These are phyloP conservation scores for Tetrapisispora nanseiensis DNA, from an alignment of 805 yeast species.

Conservation along the genomic window DNA sequence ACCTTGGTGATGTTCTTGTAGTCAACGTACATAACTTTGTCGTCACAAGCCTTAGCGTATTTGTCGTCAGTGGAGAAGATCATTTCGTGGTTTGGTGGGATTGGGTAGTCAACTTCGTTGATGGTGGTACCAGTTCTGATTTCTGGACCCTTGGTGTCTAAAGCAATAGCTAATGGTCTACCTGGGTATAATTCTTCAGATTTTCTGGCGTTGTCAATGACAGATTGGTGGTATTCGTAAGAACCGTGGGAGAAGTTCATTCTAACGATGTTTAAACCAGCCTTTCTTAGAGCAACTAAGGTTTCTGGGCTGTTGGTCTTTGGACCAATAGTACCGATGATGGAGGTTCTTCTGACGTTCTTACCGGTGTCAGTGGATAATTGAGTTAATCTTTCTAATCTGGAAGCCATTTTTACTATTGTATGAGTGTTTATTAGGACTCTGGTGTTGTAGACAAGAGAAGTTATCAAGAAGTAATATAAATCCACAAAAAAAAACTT, in stretches of 20 bases:
- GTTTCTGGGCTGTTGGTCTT: slow-evolving; percentile 86
- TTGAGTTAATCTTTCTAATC: slow-evolving; percentile 73
- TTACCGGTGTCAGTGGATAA: slow-evolving; percentile 73
- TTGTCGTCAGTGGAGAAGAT: slow-evolving; percentile 83
- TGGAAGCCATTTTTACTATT: slow-evolving; percentile 28
- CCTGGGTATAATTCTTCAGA: slow-evolving; percentile 86
- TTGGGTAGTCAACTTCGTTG: slow-evolving; percentile 72
- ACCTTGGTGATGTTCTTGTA: slow-evolving; percentile 95
- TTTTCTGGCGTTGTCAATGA: slow-evolving; percentile 91
- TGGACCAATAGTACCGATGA: slow-evolving; percentile 98
- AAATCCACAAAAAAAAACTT: not conserved
- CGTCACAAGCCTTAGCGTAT: slow-evolving; percentile 64
- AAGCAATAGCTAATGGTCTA: slow-evolving; percentile 96
- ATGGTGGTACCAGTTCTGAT: slow-evolving; percentile 96
- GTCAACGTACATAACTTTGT: slow-evolving; percentile 78
- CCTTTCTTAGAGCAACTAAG: slow-evolving; percentile 81
- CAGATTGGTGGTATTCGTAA: slow-evolving; percentile 94
- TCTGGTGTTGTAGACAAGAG: not conserved
- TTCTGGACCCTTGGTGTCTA: slow-evolving; percentile 99
- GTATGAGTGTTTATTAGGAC: slow-evolving; percentile 1
- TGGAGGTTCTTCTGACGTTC: slow-evolving; percentile 85
- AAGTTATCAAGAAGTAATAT: not conserved
- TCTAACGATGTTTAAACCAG: slow-evolving; percentile 95
- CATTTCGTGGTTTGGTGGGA: slow-evolving; percentile 81
- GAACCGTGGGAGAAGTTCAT: slow-evolving; percentile 99